A percentile compares a stretch with the other conserved stretches of the same genome.
Evolutionary conservation across 192 early-diverging fungal species (phyloP).

Genomic region (Entomortierella beljakovae): DNA sequence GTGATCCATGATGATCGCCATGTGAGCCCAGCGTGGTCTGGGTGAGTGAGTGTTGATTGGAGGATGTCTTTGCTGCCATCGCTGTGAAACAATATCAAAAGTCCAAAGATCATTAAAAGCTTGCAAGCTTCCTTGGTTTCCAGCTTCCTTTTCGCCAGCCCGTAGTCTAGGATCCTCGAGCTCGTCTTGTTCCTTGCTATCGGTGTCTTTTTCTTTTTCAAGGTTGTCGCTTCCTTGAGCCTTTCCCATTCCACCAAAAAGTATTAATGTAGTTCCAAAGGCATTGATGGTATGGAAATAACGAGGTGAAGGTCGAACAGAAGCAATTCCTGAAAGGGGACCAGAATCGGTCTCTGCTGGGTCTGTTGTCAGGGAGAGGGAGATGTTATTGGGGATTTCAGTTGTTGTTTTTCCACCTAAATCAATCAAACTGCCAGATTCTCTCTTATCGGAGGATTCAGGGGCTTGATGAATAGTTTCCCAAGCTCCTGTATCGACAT

Average conservation of each 20-base stretch:
- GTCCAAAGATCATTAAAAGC: slow-evolving; percentile 43
- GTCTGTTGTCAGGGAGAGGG: slow-evolving; percentile 45
- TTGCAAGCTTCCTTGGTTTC: slow-evolving; percentile 16
- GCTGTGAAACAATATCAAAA: slow-evolving; percentile 42
- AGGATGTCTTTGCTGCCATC: slow-evolving; percentile 39
- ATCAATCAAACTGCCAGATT: background rate
- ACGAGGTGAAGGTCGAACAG: slow-evolving; percentile 25
- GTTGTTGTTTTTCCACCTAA: background rate
- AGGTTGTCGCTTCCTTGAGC: background rate
- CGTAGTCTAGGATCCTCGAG: background rate
- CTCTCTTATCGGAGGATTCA: background rate
- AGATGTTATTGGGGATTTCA: background rate
- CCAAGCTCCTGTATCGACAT: slow-evolving; percentile 41
- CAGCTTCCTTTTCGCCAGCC: background rate
- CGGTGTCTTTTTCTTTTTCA: background rate
- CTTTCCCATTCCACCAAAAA: slow-evolving; percentile 48
- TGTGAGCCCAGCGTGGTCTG: slow-evolving; percentile 44
- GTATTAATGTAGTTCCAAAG: slow-evolving; percentile 37
- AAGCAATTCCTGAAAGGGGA: slow-evolving; percentile 25
- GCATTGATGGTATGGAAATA: slow-evolving; percentile 53
- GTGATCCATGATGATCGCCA: slow-evolving; percentile 41
- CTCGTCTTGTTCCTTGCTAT: slow-evolving; percentile 17
- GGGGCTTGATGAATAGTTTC: slow-evolving; percentile 15
- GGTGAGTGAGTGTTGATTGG: slow-evolving; percentile 26
- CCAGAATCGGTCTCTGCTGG: slow-evolving; percentile 36